Evolutionary conservation across 306 rosid genomes (phyloP).

Genomic region (Lotus japonicus): DNA sequence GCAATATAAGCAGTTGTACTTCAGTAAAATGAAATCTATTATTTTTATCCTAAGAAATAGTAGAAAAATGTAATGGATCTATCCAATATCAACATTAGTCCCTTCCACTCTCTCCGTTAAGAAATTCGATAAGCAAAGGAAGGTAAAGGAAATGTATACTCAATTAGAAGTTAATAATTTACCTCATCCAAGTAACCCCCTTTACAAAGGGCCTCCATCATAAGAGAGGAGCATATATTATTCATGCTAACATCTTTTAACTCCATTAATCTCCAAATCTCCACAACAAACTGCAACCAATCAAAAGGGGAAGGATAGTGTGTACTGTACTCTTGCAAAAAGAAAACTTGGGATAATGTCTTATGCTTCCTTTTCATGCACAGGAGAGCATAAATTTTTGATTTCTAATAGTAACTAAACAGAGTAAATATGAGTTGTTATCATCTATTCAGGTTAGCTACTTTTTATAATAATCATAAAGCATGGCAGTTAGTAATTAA

Average conservation of each 20-base stretch:
- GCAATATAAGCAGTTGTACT: neutral
- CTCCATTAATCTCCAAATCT: slow-evolving; percentile 73
- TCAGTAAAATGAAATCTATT: neutral
- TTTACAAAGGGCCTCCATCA: slow-evolving; percentile 58
- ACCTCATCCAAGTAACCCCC: slow-evolving; percentile 79
- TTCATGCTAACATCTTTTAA: slow-evolving; percentile 44
- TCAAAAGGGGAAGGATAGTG: neutral
- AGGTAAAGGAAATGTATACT: neutral
- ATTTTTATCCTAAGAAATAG: neutral
- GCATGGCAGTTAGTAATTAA: slow-evolving; percentile 8
- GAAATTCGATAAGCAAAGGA: neutral
- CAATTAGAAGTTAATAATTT: slow-evolving; percentile 14
- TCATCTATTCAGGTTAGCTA: neutral
- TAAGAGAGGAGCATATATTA: slow-evolving; percentile 39
- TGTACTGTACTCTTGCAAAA: slow-evolving; percentile 6
- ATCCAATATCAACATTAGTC: too few relatives aligned
- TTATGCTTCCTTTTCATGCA: slow-evolving; percentile 1
- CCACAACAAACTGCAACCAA: slow-evolving; percentile 70
- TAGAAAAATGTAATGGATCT: too few relatives aligned
- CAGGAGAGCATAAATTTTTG: neutral
- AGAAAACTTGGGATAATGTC: neutral
- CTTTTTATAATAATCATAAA: neutral
- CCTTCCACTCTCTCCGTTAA: neutral
- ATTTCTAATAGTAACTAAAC: neutral
- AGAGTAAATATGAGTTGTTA: neutral